These are phyloP conservation scores for Cucumis cinereus DNA, from an alignment of 306 rosid genomes.

Conservation along the genomic window DNA sequence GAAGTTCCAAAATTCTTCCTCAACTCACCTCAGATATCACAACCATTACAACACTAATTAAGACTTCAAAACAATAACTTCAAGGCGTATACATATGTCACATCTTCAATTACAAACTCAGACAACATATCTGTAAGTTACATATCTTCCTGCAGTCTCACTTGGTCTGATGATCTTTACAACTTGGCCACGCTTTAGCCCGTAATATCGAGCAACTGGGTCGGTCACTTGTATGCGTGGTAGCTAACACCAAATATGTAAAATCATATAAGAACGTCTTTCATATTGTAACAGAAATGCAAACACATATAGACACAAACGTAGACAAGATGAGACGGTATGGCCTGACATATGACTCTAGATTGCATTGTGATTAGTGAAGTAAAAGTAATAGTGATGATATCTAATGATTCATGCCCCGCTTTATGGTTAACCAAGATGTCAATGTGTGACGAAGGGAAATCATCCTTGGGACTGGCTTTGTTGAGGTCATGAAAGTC, in stretches of 20 bases:
- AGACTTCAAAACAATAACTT: background rate
- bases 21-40: background rate
- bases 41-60: background rate
- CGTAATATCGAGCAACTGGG: constrained; percentile 77
- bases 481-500: no score
- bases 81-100: background rate
- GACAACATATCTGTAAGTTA: constrained; percentile 69
- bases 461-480: no score
- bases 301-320: background rate
- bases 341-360: background rate
- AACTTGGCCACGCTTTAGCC: constrained; percentile 86
- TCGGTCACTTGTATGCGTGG: constrained; percentile 79
- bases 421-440: no score
- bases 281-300: background rate
- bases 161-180: constrained; percentile 76
- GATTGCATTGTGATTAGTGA: background rate
- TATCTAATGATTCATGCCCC: background rate
- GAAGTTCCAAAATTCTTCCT: background rate
- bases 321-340: background rate
- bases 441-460: no score
- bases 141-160: constrained; percentile 82
- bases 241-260: constrained; percentile 29
- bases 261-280: background rate
- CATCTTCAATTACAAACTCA: constrained; percentile 4
- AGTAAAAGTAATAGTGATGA: background rate